Percentiles rank a stretch among this genome's conserved stretches.
Conservation (phyloP, 139 green algal species). For the Spirogloea muscicola region DNA sequence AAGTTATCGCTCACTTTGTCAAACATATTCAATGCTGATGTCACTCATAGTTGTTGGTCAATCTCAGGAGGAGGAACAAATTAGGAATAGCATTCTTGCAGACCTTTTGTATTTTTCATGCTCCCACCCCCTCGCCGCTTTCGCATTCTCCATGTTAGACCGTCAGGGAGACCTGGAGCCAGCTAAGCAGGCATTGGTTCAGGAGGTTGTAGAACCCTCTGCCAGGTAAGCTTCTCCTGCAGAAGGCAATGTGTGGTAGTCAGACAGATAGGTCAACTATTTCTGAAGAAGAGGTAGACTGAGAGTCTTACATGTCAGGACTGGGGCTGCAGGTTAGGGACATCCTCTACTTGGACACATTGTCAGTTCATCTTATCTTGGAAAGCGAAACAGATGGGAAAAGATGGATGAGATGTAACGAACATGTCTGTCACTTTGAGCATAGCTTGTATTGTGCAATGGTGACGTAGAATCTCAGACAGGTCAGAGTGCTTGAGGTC, state of each 20-base stretch:
- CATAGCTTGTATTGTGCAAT: background rate
- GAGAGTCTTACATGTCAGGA: background rate
- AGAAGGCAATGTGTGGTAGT: background rate
- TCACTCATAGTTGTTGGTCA: background rate
- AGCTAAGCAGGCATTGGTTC: background rate
- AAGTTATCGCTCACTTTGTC: conserved; percentile 4
- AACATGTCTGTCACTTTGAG: background rate
- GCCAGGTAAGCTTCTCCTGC: background rate
- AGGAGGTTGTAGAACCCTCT: conserved; percentile 20
- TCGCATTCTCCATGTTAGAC: conserved; percentile 65
- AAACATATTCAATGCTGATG: background rate
- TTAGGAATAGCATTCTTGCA: conserved; percentile 11
- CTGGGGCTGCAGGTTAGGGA: background rate
- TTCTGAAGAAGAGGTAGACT: background rate
- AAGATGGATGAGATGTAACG: background rate
- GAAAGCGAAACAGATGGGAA: background rate
- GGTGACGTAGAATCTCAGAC: background rate
- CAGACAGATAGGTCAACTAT: background rate
- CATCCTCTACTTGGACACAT: background rate
- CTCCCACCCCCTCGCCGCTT: conserved; percentile 69
- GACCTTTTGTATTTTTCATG: conserved; percentile 74
- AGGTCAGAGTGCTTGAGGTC: background rate
- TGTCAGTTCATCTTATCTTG: background rate
- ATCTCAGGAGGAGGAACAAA: conserved; percentile 50
- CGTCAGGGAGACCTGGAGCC: conserved; percentile 32